Evolutionary conservation across 768 basidiomycete genomes (phyloP).

Genomic region (Lactarius sanguifluus): DNA sequence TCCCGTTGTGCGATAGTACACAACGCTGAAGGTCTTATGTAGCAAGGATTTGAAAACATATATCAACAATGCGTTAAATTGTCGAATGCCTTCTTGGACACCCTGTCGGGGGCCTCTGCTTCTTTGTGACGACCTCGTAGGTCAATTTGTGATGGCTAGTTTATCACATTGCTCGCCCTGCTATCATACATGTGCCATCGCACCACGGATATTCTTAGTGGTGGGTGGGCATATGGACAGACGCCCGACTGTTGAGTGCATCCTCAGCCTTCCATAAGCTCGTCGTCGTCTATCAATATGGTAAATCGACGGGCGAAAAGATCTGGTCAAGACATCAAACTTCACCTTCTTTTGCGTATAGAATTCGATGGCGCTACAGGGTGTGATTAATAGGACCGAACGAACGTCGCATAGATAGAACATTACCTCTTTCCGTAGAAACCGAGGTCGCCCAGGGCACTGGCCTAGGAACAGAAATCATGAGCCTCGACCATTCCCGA

Average conservation of each 20-base stretch:
- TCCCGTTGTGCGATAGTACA: not conserved
- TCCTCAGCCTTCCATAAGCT: constrained; percentile 91
- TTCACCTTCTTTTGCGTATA: constrained; percentile 91
- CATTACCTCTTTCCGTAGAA: constrained; percentile 86
- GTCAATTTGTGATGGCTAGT: not conserved
- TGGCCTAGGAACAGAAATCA: constrained; percentile 44
- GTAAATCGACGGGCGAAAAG: not conserved
- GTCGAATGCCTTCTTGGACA: constrained; percentile 78
- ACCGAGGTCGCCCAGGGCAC: constrained; percentile 79
- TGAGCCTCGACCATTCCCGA: not conserved
- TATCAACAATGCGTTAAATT: constrained; percentile 74
- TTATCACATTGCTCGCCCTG: not conserved
- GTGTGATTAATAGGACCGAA: constrained; percentile 10
- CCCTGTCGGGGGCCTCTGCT: constrained; percentile 42
- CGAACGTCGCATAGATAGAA: constrained; percentile 13
- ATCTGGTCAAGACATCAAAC: not conserved
- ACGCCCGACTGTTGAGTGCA: constrained; percentile 73
- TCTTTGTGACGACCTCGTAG: constrained; percentile 8
- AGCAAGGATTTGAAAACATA: constrained; percentile 75
- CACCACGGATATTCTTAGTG: constrained; percentile 40
- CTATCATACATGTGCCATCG: not conserved
- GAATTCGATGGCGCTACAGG: constrained; percentile 80
- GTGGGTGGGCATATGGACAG: constrained; percentile 85
- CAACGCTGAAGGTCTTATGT: constrained; percentile 31
- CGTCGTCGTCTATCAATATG: constrained; percentile 70